Percentiles rank a stretch among this genome's conserved stretches.
Conservation (phyloP, 495 filamentous ascomycete species). For the Aspergillus wentii region DNA sequence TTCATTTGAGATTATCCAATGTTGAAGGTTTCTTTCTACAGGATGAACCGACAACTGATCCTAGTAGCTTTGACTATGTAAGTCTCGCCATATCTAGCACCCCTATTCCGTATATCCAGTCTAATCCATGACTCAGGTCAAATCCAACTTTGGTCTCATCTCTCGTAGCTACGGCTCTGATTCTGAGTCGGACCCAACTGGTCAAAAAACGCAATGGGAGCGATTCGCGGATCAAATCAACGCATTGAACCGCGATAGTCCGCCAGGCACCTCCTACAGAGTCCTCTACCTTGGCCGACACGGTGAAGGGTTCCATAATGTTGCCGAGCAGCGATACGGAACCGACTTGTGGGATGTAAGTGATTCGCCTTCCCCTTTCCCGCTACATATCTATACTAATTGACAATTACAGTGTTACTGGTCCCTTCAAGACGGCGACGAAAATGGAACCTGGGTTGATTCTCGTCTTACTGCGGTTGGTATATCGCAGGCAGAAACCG, state of each 20-base stretch:
- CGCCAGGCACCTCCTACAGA: conserved; percentile 49
- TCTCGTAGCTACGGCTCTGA: conserved; percentile 47
- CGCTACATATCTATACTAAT: neutral
- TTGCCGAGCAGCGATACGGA: conserved; percentile 60
- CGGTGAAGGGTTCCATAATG: conserved; percentile 69
- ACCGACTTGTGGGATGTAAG: conserved; percentile 61
- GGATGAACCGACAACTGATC: conserved; percentile 61
- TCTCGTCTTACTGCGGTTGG: conserved; percentile 63
- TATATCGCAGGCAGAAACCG: conserved; percentile 56
- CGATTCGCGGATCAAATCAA: conserved; percentile 53
- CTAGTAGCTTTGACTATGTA: conserved; percentile 66
- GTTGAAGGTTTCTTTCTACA: conserved; percentile 69
- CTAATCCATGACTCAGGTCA: conserved; percentile 13
- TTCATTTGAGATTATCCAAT: conserved; percentile 32
- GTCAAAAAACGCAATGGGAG: conserved; percentile 58
- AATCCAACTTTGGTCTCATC: conserved; percentile 64
- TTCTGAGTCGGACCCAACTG: conserved; percentile 10
- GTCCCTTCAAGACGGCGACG: conserved; percentile 68
- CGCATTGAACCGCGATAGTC: conserved; percentile 45
- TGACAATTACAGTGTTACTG: conserved; percentile 54
- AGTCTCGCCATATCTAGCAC: conserved; percentile 9
- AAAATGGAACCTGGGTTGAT: conserved; percentile 63
- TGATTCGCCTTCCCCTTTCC: neutral
- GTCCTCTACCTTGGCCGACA: conserved; percentile 69
- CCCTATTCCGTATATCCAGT: neutral